These are phyloP conservation scores for Candida insectorum DNA, from an alignment of 805 yeast species.

Conservation along the genomic window DNA sequence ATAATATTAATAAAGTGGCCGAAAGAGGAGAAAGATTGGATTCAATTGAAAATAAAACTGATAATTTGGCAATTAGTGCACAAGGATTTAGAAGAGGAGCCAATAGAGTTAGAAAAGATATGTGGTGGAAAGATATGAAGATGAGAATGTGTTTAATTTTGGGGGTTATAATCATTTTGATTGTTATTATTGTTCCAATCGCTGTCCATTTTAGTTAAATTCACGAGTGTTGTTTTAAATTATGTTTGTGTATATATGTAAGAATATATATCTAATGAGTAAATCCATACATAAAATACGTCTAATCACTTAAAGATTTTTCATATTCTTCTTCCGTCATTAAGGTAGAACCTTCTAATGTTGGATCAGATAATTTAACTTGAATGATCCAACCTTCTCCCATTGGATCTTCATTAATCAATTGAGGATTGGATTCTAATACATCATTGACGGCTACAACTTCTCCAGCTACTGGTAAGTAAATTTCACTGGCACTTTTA, in stretches of 20 bases:
- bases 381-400: slow-evolving; percentile 94
- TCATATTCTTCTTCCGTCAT: slow-evolving; percentile 56
- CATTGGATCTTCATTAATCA: slow-evolving; percentile 85
- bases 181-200: slow-evolving; percentile 90
- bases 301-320: slow-evolving; percentile 44
- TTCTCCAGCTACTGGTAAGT: slow-evolving; percentile 80
- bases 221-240: background rate
- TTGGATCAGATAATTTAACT: slow-evolving; percentile 51
- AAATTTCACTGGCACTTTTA: slow-evolving; percentile 90
- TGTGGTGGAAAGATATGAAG: slow-evolving; percentile 99
- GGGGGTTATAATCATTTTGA: slow-evolving; percentile 69
- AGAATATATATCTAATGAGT: slow-evolving; percentile 2
- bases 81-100: slow-evolving; percentile 96
- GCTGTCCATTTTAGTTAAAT: slow-evolving; percentile 68
- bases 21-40: slow-evolving; percentile 93
- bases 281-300: background rate
- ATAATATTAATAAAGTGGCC: slow-evolving; percentile 92
- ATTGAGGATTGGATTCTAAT: slow-evolving; percentile 67
- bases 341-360: slow-evolving; percentile 41
- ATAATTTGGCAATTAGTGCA: slow-evolving; percentile 86
- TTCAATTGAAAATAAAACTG: slow-evolving; percentile 88
- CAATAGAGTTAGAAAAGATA: slow-evolving; percentile 93
- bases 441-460: slow-evolving; percentile 66
- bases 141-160: slow-evolving; percentile 88
- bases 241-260: background rate